Percentiles rank a stretch among this genome's conserved stretches.
phyloP scores from a whole-genome alignment of 371 early-diverging fungal species.

The Mortierella sp. region DNA sequence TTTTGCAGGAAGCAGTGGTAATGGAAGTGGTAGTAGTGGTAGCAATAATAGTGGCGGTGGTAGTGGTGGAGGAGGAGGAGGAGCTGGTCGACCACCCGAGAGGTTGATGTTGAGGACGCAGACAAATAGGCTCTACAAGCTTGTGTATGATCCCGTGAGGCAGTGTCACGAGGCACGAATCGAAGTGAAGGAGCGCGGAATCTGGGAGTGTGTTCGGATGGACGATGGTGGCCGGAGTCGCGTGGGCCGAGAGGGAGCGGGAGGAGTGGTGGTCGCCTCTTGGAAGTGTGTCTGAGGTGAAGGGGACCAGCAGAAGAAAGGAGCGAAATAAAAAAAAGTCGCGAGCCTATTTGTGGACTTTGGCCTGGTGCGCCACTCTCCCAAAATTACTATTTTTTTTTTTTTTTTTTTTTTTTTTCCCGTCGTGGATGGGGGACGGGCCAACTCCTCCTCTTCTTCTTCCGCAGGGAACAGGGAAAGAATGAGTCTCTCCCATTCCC shows the following conservation, averaged over 20 bases:
- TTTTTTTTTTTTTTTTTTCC: too few species aligned
- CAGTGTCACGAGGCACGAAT: conserved; percentile 50
- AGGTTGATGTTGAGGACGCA: conserved; percentile 44
- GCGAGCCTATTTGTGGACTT: too few species aligned
- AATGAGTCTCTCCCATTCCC: too few species aligned
- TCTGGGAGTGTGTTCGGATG: conserved; percentile 53
- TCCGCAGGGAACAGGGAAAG: too few species aligned
- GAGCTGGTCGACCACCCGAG: conserved; percentile 24
- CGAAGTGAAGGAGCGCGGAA: conserved; percentile 45
- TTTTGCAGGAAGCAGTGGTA: background rate
- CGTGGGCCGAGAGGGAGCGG: conserved; percentile 41
- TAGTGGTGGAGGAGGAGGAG: background rate
- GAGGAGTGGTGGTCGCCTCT: conserved; percentile 49
- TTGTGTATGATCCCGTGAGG: conserved; percentile 37
- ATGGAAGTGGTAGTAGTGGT: background rate
- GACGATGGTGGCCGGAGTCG: conserved; percentile 49
- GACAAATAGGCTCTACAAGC: conserved; percentile 40
- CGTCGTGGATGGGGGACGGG: too few species aligned
- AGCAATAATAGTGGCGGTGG: background rate
- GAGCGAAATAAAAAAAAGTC: too few species aligned
- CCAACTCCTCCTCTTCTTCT: too few species aligned
- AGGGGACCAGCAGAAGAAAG: too few species aligned
- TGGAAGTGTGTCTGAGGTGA: conserved; percentile 40
- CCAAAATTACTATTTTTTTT: too few species aligned
- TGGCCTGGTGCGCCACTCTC: too few species aligned